phyloP scores from a whole-genome alignment of 768 basidiomycete genomes.

The Pulveroboletus sp. region DNA sequence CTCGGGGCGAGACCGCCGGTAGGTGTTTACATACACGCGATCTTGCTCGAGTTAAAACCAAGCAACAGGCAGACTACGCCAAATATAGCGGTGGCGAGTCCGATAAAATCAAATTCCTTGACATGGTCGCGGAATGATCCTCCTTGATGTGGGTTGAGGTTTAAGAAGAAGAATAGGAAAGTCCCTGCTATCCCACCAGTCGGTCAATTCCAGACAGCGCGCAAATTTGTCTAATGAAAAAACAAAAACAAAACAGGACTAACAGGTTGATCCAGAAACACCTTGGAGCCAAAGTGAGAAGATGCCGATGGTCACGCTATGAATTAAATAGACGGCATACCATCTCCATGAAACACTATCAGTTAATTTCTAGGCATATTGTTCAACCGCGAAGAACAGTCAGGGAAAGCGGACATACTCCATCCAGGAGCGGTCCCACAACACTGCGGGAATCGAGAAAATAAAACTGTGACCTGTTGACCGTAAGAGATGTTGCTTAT shows the following conservation, averaged over 20 bases:
- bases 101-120: slow-evolving; percentile 39
- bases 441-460: slow-evolving; percentile 26
- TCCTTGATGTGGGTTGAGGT: slow-evolving; percentile 34
- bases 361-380: slow-evolving; percentile 25
- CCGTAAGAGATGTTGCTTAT: slow-evolving; percentile 12
- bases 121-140: slow-evolving; percentile 31
- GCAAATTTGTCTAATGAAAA: not conserved
- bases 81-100: slow-evolving; percentile 32
- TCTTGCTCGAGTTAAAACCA: slow-evolving; percentile 37
- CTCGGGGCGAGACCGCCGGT: not conserved
- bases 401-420: slow-evolving; percentile 20
- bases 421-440: slow-evolving; percentile 42
- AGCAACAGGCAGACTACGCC: slow-evolving; percentile 38
- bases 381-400: not conserved
- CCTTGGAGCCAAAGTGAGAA: slow-evolving; percentile 18
- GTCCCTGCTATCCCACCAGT: slow-evolving; percentile 34
- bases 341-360: slow-evolving; percentile 40
- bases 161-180: slow-evolving; percentile 34
- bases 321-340: slow-evolving; percentile 21
- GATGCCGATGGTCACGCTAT: not conserved
- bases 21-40: slow-evolving; percentile 22
- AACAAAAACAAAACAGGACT: slow-evolving; percentile 7
- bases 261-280: slow-evolving; percentile 38
- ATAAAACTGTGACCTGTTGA: not conserved
- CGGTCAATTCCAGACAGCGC: slow-evolving; percentile 23